Evolutionary conservation across 768 basidiomycete genomes (phyloP).

Genomic region (Leccinum rimulosum): DNA sequence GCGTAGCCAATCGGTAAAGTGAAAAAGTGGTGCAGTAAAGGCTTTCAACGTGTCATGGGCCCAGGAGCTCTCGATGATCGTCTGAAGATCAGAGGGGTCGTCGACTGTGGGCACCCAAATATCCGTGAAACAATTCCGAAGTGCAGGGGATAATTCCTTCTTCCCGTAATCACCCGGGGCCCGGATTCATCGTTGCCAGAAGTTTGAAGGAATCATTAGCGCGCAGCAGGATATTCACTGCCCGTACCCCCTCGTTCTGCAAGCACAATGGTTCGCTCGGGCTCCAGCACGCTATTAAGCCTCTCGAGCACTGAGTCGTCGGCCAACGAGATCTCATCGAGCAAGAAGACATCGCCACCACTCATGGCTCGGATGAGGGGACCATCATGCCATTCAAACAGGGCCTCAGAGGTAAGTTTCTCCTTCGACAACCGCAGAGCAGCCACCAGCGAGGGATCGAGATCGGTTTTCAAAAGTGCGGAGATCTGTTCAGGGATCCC

Average conservation of each 20-base stretch:
- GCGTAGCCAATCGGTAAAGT: conserved; percentile 82
- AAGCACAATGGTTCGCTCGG: conserved; percentile 80
- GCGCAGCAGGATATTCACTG: conserved; percentile 54
- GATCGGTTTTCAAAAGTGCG: conserved; percentile 20
- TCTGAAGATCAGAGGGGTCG: conserved; percentile 48
- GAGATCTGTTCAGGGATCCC: conserved; percentile 27
- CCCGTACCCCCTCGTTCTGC: conserved; percentile 88
- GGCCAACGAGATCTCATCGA: conserved; percentile 96
- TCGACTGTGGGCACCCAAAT: conserved; percentile 95
- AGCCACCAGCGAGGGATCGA: conserved; percentile 31
- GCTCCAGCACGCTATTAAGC: conserved; percentile 93
- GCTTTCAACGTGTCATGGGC: conserved; percentile 44
- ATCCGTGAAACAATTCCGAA: conserved; percentile 97
- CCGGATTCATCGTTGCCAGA: conserved; percentile 98
- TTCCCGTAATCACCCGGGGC: conserved; percentile 92
- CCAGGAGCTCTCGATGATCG: conserved; percentile 79
- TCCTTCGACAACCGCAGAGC: conserved; percentile 43
- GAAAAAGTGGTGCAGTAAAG: conserved; percentile 64
- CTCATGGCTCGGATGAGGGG: conserved; percentile 94
- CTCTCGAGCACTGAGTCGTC: conserved; percentile 98
- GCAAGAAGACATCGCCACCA: conserved; percentile 79
- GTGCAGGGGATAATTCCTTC: conserved; percentile 95
- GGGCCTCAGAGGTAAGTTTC: conserved; percentile 54
- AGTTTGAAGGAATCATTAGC: conserved; percentile 79
- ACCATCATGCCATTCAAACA: conserved; percentile 98